These are phyloP conservation scores for Wickerhamiella slavikovae DNA, from an alignment of 805 yeast species.

Conservation along the genomic window DNA sequence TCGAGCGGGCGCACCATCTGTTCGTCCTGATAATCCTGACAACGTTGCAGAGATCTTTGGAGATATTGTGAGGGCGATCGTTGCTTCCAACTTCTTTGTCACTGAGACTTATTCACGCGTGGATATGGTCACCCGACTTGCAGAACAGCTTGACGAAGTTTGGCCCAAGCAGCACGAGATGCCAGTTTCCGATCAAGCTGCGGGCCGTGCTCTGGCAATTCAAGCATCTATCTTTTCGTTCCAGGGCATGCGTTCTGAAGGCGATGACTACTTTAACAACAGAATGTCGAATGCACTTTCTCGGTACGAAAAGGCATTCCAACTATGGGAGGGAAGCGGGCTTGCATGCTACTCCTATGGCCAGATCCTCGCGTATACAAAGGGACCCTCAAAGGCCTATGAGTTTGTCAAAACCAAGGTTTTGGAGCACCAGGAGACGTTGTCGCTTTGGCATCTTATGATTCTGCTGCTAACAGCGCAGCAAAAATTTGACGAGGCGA, in stretches of 20 bases:
- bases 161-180: not conserved
- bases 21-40: slow-evolving; percentile 9
- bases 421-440: slow-evolving; percentile 26
- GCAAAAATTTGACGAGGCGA: slow-evolving; percentile 35
- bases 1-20: slow-evolving; percentile 12
- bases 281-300: slow-evolving; percentile 1
- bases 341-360: slow-evolving; percentile 13
- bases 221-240: slow-evolving; percentile 5
- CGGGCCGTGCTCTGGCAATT: slow-evolving; percentile 3
- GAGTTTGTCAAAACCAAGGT: slow-evolving; percentile 11
- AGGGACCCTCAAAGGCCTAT: slow-evolving; percentile 11
- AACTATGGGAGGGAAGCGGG: slow-evolving; percentile 6
- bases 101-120: slow-evolving; percentile 4
- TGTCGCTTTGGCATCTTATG: slow-evolving; percentile 47
- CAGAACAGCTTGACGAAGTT: not conserved
- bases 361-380: slow-evolving; percentile 11
- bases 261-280: slow-evolving; percentile 6
- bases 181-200: not conserved
- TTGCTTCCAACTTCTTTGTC: not conserved
- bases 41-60: slow-evolving; percentile 8
- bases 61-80: slow-evolving; percentile 7
- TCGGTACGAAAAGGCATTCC: slow-evolving; percentile 11
- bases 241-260: slow-evolving; percentile 5
- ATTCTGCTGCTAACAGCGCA: slow-evolving; percentile 41
- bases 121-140: not conserved